Base-by-base conservation (phyloP, 495 filamentous ascomycete genomes). In the Tuber aestivum region DNA sequence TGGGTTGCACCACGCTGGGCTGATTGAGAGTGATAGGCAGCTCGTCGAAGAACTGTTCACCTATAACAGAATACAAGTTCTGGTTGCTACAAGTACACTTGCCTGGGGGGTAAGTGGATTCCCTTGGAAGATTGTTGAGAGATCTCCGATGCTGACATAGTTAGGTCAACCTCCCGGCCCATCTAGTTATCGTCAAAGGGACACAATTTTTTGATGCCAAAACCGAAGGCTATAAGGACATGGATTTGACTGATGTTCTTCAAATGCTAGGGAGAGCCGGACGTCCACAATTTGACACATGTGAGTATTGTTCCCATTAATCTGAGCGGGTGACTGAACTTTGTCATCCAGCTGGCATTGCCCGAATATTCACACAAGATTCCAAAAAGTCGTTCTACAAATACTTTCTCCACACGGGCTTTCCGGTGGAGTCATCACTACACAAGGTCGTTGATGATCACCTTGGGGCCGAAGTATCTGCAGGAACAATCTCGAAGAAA, bases 321-420 rank as follows among this genome's bases (percentile, higher is more conserved):
- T 35, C 70, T 74, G 69, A 75, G 23, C 70, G 27, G 4, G n/a
- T 44, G 23, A n/a, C 50, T 71, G 21, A 70, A 42, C 70, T 35
- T 65, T 65, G 27, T 2, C 8, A 65, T 35, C 27, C n/a, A 79
- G 78, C 94, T 0, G 95, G 96, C 77, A 95, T 98, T 78, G 95
- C 96, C 16, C 90, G 94, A 41, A 98, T 99, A 78, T 97, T 98
- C 84, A 98, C 96, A 0, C 94, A 99, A 81, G 95, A 98, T 75
- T 86, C 94, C 18, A 99, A 98, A 86, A 99, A 99, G 84, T 93
- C 93, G n/a, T 99, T 98, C 85, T 99, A 99, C 85, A 99, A 98
- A 86, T 94, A 99, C 85, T 99, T 99, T 83, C 83, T 99, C 69
- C 95, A 99, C 82, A 98, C 96, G 18, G 95, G 95, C 6, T 99